Evolutionary conservation across 2,329 filamentous ascomycete genomes (phyloP).

Genomic region (Claviceps monticola): DNA sequence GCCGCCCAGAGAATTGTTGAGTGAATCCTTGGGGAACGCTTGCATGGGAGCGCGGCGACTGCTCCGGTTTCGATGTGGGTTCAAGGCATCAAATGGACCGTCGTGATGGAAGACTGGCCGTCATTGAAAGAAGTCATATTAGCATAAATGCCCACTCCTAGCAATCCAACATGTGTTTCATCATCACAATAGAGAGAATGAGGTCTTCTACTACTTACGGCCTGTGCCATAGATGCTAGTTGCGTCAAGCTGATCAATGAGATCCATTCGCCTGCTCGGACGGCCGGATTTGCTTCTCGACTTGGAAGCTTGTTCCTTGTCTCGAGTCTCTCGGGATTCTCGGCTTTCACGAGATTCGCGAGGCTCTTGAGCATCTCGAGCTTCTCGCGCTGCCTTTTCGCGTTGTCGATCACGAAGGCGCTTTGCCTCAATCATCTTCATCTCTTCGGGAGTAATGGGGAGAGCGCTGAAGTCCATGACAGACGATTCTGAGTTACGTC

Average conservation of each 20-base stretch:
- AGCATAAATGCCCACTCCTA: no score
- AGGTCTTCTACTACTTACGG: conserved; percentile 40
- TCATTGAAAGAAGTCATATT: neutral
- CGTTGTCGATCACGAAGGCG: conserved; percentile 13
- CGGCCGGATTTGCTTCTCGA: conserved; percentile 36
- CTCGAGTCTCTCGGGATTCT: conserved; percentile 31
- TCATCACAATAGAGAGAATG: neutral
- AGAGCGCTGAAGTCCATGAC: conserved; percentile 44
- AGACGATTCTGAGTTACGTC: conserved; percentile 72
- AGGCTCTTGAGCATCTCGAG: conserved; percentile 9
- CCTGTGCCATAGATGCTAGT: conserved; percentile 92
- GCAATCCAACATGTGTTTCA: neutral
- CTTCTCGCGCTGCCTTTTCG: conserved; percentile 8
- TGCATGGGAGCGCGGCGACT: conserved; percentile 83
- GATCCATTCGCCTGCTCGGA: conserved; percentile 50
- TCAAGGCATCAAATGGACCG: conserved; percentile 91
- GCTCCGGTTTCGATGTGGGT: conserved; percentile 83
- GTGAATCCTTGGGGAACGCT: conserved; percentile 82
- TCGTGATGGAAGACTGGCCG: conserved; percentile 84
- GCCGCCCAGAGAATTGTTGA: conserved; percentile 85
- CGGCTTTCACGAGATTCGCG: conserved; percentile 30
- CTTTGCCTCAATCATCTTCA: conserved; percentile 23
- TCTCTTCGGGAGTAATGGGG: conserved; percentile 42
- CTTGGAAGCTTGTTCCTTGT: conserved; percentile 21
- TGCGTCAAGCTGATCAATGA: conserved; percentile 94